Evolutionary conservation across 148 eudicot genomes (phyloP), one percentile per base, ranked within the genome.

Genomic region (Mesembryanthemum crystallinum): DNA sequence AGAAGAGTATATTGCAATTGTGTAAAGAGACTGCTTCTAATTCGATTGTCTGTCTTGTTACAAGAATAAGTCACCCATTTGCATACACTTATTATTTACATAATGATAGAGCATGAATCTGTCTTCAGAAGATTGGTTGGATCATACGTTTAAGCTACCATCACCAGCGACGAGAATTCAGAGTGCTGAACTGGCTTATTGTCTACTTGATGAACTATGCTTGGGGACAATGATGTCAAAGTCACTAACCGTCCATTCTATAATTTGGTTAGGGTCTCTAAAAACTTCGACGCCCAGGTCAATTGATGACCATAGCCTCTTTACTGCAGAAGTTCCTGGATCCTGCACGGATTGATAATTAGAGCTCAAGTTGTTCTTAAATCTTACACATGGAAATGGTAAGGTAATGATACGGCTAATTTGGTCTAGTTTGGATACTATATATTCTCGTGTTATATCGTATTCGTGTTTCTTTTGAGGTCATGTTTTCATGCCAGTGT

Each of bases 171-270:
- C 49, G 1, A 45, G 14, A 45, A 45, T 45, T 45, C 49, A 45
- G 49, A 12, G 49, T 45, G 49, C 49, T 45, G 49, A 45, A 45
- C 25, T 20, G 25, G 61, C 17, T 20, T 24, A 62, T 62, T 7
- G 35, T 28, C 18, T 21, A 11, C 30, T 45, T 11, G 14, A 62
- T 49, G 33, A 24, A 21, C 54, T 24, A 45, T 42, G 55, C 0
- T 4, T 11, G 10, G 76, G 83, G 3, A 83, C 72, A 66, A 90
- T 77, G 71, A 90, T 87, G 82, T 90, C 80, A 37, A 86, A 90
- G 78, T 90, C 86, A 43, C 82, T 83, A 13, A 90, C 83, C 5
- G 90, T 85, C 91, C 91, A 90, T 78, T 90, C 91, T 52, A 76
- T 82, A 54, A 85, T 83, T 78, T 77, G 87, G 82, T 78, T 55